These are phyloP conservation scores for Guadua angustifolia DNA, from an alignment of 176 grass and related monocot species.

Conservation along the genomic window DNA sequence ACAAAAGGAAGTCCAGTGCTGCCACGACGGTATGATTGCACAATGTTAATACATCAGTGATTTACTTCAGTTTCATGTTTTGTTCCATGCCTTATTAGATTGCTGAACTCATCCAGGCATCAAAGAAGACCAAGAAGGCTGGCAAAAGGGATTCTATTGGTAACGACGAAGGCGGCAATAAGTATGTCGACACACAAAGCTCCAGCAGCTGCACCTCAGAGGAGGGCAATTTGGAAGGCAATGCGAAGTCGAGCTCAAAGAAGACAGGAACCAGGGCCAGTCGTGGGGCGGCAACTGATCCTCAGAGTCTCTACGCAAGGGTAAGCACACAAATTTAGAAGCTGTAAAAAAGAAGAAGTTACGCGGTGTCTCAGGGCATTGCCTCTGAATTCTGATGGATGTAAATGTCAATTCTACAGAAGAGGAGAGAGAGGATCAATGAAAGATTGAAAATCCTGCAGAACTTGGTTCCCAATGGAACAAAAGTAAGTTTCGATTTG, in stretches of 20 bases:
- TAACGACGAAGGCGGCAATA: constrained; percentile 42
- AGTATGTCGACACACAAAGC: constrained; percentile 51
- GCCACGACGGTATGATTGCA: constrained; percentile 47
- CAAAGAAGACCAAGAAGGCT: constrained; percentile 57
- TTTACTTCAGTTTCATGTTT: constrained; percentile 18
- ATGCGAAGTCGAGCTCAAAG: constrained; percentile 43
- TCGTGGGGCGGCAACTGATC: constrained; percentile 70
- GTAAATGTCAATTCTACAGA: constrained; percentile 60
- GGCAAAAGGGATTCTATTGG: constrained; percentile 35
- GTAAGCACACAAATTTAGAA: constrained; percentile 46
- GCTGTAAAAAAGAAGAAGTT: neutral
- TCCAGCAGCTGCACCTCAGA: constrained; percentile 82
- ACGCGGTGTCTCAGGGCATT: neutral
- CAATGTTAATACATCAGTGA: neutral
- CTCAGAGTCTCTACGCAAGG: constrained; percentile 89
- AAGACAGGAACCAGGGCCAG: constrained; percentile 55
- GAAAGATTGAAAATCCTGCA: constrained; percentile 83
- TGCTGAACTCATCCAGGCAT: constrained; percentile 51
- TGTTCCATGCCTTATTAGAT: constrained; percentile 26
- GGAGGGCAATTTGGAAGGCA: constrained; percentile 55
- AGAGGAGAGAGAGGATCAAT: constrained; percentile 98
- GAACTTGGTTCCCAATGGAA: constrained; percentile 90
- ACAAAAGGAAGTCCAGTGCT: constrained; percentile 61
- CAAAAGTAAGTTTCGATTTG: constrained; percentile 65
- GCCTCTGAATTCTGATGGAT: constrained; percentile 42